phyloP scores from a whole-genome alignment of 495 filamentous ascomycete genomes.

The Penicillium pulvis region DNA sequence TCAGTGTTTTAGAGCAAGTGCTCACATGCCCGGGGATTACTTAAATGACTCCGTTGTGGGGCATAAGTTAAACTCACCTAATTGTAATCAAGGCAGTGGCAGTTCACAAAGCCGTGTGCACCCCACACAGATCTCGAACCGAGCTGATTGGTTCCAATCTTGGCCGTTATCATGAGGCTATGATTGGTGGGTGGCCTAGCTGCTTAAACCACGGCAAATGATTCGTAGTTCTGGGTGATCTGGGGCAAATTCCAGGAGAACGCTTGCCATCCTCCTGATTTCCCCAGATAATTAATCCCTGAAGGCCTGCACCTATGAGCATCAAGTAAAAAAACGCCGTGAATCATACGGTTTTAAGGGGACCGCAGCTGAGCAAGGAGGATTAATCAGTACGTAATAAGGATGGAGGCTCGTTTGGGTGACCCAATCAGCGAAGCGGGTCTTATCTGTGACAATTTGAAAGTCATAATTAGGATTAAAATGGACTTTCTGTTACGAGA shows the following conservation, averaged over 20 bases:
- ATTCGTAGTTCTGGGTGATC: not conserved
- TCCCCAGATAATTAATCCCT: not conserved
- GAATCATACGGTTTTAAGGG: not conserved
- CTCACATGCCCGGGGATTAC: constrained; percentile 8
- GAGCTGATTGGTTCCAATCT: constrained; percentile 16
- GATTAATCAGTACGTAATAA: constrained; percentile 31
- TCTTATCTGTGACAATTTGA: constrained; percentile 36
- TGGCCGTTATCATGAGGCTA: constrained; percentile 17
- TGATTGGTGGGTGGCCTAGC: constrained; percentile 19
- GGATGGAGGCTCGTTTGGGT: constrained; percentile 10
- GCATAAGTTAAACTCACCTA: constrained; percentile 11
- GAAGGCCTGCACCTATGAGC: not conserved
- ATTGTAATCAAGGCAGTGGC: not conserved
- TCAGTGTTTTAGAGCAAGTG: constrained; percentile 9
- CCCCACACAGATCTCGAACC: not conserved
- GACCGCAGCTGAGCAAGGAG: constrained; percentile 2
- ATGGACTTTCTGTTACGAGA: constrained; percentile 29
- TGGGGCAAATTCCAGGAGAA: not conserved
- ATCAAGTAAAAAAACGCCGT: not conserved
- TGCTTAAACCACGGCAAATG: not conserved
- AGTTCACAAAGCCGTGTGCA: not conserved
- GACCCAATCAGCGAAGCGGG: constrained; percentile 19
- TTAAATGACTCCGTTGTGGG: constrained; percentile 12
- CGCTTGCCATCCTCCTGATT: not conserved
- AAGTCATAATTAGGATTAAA: constrained; percentile 18